phyloP scores from a whole-genome alignment of 2,329 filamentous ascomycete genomes.

The Aspergillus sp. region DNA sequence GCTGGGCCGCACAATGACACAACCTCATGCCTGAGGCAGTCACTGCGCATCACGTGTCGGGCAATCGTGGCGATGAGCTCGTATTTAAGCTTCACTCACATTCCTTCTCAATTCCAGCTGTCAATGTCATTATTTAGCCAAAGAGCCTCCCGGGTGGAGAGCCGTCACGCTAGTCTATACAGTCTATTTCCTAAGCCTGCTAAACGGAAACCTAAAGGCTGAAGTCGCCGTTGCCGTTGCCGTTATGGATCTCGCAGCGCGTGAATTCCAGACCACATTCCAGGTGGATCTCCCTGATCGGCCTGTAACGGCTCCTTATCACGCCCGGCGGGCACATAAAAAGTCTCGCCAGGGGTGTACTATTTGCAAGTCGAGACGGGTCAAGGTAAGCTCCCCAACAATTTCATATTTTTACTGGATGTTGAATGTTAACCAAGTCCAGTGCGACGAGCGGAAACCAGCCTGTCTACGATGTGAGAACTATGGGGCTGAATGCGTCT shows the following conservation, averaged over 20 bases:
- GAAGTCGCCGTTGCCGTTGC: background rate
- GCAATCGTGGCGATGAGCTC: slow-evolving; percentile 2
- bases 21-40: background rate
- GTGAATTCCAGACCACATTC: slow-evolving; percentile 15
- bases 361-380: slow-evolving; percentile 29
- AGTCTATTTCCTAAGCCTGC: background rate
- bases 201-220: too few species aligned
- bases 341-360: slow-evolving; percentile 30
- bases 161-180: background rate
- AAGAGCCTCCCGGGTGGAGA: background rate
- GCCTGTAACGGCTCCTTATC: slow-evolving; percentile 1
- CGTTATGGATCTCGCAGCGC: background rate
- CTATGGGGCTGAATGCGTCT: slow-evolving; percentile 24
- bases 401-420: background rate
- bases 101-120: background rate
- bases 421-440: background rate
- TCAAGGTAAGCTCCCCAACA: slow-evolving; percentile 23
- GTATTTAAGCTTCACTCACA: background rate
- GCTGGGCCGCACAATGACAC: background rate
- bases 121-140: background rate
- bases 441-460: slow-evolving; percentile 33
- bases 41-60: background rate
- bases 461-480: slow-evolving; percentile 25
- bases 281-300: background rate
- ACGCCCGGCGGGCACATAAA: slow-evolving; percentile 21